Conservation (phyloP, 306 rosid species). For the Morella rubra region DNA sequence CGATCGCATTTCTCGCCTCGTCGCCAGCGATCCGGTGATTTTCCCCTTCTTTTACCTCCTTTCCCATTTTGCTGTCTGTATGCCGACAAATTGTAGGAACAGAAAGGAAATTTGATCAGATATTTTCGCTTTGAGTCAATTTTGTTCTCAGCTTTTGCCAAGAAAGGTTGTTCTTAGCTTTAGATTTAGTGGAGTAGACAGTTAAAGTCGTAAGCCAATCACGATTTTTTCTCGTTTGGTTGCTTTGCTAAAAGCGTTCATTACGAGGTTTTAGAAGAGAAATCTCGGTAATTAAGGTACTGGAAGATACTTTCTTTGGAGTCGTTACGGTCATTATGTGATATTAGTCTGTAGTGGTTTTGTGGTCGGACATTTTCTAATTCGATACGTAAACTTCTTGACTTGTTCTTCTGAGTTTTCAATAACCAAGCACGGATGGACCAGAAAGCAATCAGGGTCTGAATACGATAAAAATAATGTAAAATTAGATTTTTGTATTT, state of each 20-base stretch:
- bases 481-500: too few species aligned
- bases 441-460: too few species aligned
- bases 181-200: not conserved
- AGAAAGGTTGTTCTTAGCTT: not conserved
- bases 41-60: not conserved
- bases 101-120: not conserved
- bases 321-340: not conserved
- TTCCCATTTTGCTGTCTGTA: constrained; percentile 13
- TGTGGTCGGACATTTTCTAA: not conserved
- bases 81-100: constrained; percentile 1
- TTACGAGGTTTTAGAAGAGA: too few species aligned
- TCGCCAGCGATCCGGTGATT: constrained; percentile 85
- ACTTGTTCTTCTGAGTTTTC: not conserved
- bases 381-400: not conserved
- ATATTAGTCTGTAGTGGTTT: not conserved
- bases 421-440: not conserved
- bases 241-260: not conserved
- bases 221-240: not conserved
- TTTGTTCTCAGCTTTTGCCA: not conserved
- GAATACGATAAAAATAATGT: too few species aligned
- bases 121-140: not conserved
- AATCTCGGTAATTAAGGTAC: not conserved
- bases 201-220: not conserved
- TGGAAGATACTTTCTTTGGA: not conserved
- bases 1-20: constrained; percentile 78